Base-by-base conservation (phyloP, 2,329 filamentous ascomycete genomes). In the Lasiodiplodia gonubiensis region DNA sequence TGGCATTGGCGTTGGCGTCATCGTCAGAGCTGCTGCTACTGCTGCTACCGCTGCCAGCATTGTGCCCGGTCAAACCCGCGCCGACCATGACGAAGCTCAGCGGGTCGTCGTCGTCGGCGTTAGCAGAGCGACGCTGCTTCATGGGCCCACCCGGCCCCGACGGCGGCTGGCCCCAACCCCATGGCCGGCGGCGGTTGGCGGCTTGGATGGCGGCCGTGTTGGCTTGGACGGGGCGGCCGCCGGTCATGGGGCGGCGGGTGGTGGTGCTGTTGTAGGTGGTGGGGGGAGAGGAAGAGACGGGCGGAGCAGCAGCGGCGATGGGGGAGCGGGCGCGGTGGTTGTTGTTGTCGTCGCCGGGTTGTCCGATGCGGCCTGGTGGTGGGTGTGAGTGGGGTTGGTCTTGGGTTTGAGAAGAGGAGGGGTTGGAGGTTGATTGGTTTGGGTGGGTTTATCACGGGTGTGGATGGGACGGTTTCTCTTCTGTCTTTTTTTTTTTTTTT, bases 361-460 rank as follows among this genome's bases (percentile, higher is more conserved):
- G 42, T 35, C 30, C 21, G 59, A 63, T 51, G 59, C 59, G 59
- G 59, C 59, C 59, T 63, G 46, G n/a, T 11, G 5, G n/a, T 3
- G 27, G 33, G 18, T 42, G 35, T 60, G 39, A 42, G 53, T n/a
- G 42, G 7, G 37, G 7, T 10, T 33, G 5, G 7, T 30, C 6
- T 27, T 33, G 4, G 11, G 27, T 25, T 16, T 16, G 49, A 49
- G 16, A 4, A 7, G 48, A 25, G n/a, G n/a, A 21, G 12, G 23
- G 14, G 12, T 11, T 52, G 25, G 23, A 12, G 11, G n/a, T n/a
- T 23, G 48, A 5, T 25, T 25, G n/a, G 48, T 25, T 18, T 4
- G 48, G 21, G 14, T 46, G 39, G n/a, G 3, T 30, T 30, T 21
- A 35, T 27, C 51, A 46, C 6, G 6, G 16, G n/a, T 46, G 42